phyloP scores from a whole-genome alignment of 495 filamentous ascomycete species.

The Staphylotrichum longicolle region DNA sequence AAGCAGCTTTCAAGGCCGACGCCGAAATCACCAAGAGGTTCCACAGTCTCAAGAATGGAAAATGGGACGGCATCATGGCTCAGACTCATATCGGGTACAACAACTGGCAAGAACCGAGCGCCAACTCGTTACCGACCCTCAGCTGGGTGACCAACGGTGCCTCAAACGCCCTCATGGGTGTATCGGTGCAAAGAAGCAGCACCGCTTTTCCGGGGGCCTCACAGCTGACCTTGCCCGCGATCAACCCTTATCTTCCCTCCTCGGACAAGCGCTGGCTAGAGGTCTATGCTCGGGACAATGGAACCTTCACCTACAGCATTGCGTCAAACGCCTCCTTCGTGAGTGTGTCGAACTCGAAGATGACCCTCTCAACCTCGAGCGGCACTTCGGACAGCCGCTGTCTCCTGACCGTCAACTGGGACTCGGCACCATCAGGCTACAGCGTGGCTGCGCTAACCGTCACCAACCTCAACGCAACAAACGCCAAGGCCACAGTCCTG shows the following conservation, averaged over 20 bases:
- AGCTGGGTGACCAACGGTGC: slow-evolving; percentile 43
- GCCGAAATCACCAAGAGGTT: slow-evolving; percentile 54
- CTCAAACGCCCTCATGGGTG: slow-evolving; percentile 54
- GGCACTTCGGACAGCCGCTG: slow-evolving; percentile 49
- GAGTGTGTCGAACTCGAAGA: slow-evolving; percentile 44
- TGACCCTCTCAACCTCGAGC: slow-evolving; percentile 38
- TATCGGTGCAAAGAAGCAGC: slow-evolving; percentile 53
- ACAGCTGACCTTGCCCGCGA: slow-evolving; percentile 46
- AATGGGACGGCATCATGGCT: slow-evolving; percentile 57
- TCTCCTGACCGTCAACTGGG: slow-evolving; percentile 54
- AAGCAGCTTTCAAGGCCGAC: slow-evolving; percentile 55
- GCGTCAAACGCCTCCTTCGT: slow-evolving; percentile 50
- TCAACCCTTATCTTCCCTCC: slow-evolving; percentile 52
- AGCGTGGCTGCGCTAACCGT: slow-evolving; percentile 41
- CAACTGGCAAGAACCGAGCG: slow-evolving; percentile 57
- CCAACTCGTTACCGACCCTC: slow-evolving; percentile 50
- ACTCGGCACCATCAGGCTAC: slow-evolving; percentile 45
- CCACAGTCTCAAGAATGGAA: slow-evolving; percentile 55
- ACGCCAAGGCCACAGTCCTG: slow-evolving; percentile 43
- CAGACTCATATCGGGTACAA: slow-evolving; percentile 37
- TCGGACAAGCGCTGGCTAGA: slow-evolving; percentile 52
- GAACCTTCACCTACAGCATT: slow-evolving; percentile 51
- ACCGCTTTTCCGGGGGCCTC: slow-evolving; percentile 47
- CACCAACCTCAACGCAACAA: slow-evolving; percentile 39
- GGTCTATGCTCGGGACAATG: slow-evolving; percentile 55